Conservation (phyloP, 441 rosid genomes). For the Gossypium aridum region DNA sequence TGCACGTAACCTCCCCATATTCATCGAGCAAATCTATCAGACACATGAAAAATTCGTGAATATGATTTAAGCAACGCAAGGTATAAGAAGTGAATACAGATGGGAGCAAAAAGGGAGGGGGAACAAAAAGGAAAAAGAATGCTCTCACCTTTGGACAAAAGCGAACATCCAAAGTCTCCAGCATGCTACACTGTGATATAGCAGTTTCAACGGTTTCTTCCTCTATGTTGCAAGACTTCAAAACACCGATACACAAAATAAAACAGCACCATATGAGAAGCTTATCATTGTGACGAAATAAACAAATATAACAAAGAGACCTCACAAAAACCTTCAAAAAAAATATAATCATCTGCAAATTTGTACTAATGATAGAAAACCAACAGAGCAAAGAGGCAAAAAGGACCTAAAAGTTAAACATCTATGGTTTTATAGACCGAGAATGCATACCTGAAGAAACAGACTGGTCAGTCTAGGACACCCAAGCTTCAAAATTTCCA, state of each 20-base stretch:
- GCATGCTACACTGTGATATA: slow-evolving; percentile 65
- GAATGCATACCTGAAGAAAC: slow-evolving; percentile 71
- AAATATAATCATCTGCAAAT: not conserved
- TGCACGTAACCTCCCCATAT: slow-evolving; percentile 65
- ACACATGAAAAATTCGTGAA: not conserved
- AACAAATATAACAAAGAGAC: not conserved
- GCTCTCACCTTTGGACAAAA: slow-evolving; percentile 76
- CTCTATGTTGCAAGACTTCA: slow-evolving; percentile 74
- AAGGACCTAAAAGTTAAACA: not conserved
- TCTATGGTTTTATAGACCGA: not conserved
- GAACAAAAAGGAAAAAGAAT: not conserved
- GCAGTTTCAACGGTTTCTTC: slow-evolving; percentile 79
- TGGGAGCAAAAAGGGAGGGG: not conserved
- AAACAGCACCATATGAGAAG: not conserved
- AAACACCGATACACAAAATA: slow-evolving; percentile 11
- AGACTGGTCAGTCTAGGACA: slow-evolving; percentile 87
- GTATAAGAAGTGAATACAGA: not conserved
- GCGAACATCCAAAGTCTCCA: slow-evolving; percentile 95
- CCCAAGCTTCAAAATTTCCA: slow-evolving; percentile 76
- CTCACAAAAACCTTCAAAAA: not conserved
- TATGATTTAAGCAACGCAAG: not conserved
- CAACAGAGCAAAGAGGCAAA: not conserved
- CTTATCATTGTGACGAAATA: no score
- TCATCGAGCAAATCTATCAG: slow-evolving; percentile 56
- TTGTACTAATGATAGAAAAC: not conserved